phyloP scores from a whole-genome alignment of 1,139 yeast genomes.

The Arxiozyma slooffiae region DNA sequence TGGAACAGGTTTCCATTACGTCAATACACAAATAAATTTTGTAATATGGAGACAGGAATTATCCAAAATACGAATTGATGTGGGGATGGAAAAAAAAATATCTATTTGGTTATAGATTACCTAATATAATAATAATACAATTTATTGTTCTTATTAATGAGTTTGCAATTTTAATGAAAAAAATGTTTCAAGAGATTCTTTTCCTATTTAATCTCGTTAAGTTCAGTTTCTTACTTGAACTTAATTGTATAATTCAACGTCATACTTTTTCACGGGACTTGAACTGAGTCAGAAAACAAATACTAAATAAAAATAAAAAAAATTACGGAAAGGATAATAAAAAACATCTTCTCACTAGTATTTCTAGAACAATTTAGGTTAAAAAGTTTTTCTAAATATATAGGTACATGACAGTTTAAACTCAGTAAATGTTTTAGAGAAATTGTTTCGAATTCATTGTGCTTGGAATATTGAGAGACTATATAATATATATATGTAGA shows the following conservation, averaged over 20 bases:
- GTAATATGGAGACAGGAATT: constrained; percentile 1
- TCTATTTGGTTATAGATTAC: neutral
- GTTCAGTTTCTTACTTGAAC: neutral
- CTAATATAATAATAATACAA: neutral
- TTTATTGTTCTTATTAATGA: neutral
- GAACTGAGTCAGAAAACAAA: neutral
- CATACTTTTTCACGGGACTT: neutral
- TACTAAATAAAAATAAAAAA: too few relatives aligned
- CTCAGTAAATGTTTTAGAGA: neutral
- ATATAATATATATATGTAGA: too few relatives aligned
- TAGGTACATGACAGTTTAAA: neutral
- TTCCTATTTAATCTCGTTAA: too few relatives aligned
- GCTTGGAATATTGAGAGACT: neutral
- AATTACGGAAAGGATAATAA: neutral
- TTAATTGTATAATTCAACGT: neutral
- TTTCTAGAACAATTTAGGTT: too few relatives aligned
- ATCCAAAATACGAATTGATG: neutral
- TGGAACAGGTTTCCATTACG: constrained; percentile 1
- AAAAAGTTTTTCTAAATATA: too few relatives aligned
- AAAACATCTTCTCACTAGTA: too few relatives aligned
- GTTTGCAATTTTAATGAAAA: neutral
- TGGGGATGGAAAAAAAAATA: too few relatives aligned
- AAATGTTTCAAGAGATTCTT: too few relatives aligned
- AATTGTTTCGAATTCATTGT: too few relatives aligned
- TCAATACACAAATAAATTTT: neutral